Base-by-base conservation (phyloP, 2,329 filamentous ascomycete species). In the Cryphonectria naterciae region DNA sequence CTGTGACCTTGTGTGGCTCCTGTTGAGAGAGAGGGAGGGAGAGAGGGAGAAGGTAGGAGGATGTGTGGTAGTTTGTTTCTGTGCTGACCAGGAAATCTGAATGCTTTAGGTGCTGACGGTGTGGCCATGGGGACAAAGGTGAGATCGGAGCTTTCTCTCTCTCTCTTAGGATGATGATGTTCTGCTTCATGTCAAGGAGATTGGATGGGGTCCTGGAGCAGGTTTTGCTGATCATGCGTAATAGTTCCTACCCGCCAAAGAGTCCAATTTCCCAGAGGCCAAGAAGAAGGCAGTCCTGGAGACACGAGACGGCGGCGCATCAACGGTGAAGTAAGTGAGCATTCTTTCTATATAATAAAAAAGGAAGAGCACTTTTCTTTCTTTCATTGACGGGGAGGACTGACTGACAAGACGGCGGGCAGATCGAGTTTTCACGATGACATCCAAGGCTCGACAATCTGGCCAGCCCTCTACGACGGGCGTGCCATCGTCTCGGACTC, bases 401-500 rank as follows among this genome's bases (percentile, higher is more conserved):
- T 54, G 39, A 66, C 69, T 49, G 22, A 49, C 46, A 49, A 10
- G 17, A n/a, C 19, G 46, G 22, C 46, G 43, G 28, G 25, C 25
- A 78, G 76, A 63, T 73, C 83, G 0, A 76, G 79, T 0, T 83
- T 85, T 71, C 81, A 85, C 73, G 83, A 85, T 69, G 76, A 80
- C 39, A 76, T 85, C 71, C 79, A 77, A 67, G 78, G 80, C 32
- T 80, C 72, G 37, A 72, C 73, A 8, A 75, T 84, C 28, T 85
- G 84, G 84, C 81, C 82, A 2, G 74, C 75, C 4, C 75, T 81
- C 1, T 85, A 84, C 71, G 84, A 85, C 52, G 84, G 84, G 0
- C 79, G 84, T n/a, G 81, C 81, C 32, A 78, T 85, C 64, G 75
- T 81, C 13, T 77, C 78, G 1, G 77, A 80, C 11, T 79, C 83